phyloP scores from a whole-genome alignment of 1,284 basidiomycete genomes.

The Cryptococcus jaspeensis region DNA sequence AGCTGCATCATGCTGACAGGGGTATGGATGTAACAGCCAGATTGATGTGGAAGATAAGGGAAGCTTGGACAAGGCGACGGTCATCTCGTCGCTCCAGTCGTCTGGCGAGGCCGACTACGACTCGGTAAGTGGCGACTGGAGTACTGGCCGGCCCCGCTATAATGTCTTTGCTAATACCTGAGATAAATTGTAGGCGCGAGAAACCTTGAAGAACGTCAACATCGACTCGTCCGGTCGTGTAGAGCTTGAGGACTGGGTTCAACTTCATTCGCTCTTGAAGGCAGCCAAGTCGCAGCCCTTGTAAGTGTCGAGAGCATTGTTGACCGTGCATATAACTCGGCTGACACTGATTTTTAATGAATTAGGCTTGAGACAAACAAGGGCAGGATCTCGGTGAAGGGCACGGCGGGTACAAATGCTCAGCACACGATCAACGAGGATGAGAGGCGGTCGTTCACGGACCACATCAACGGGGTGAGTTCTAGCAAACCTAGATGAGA shows the following conservation, averaged over 20 bases:
- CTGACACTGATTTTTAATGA: constrained; percentile 20
- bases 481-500: neutral
- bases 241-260: constrained; percentile 97
- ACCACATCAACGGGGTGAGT: constrained; percentile 88
- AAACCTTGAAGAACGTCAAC: constrained; percentile 89
- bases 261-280: constrained; percentile 50
- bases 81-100: constrained; percentile 71
- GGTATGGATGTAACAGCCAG: constrained; percentile 55
- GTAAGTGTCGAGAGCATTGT: constrained; percentile 34
- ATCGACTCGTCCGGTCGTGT: constrained; percentile 94
- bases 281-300: constrained; percentile 41
- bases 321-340: no score
- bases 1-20: no score
- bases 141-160: neutral
- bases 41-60: constrained; percentile 83
- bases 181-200: constrained; percentile 46
- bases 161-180: neutral
- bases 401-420: constrained; percentile 84
- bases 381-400: constrained; percentile 92
- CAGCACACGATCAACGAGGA: constrained; percentile 99
- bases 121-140: constrained; percentile 58
- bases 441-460: constrained; percentile 91
- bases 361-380: constrained; percentile 66
- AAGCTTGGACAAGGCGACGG: constrained; percentile 75
- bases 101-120: constrained; percentile 84